Percentiles rank a stretch among this genome's conserved stretches.
Conservation (phyloP, 129 eudicot species). For the Calendula officinalis region DNA sequence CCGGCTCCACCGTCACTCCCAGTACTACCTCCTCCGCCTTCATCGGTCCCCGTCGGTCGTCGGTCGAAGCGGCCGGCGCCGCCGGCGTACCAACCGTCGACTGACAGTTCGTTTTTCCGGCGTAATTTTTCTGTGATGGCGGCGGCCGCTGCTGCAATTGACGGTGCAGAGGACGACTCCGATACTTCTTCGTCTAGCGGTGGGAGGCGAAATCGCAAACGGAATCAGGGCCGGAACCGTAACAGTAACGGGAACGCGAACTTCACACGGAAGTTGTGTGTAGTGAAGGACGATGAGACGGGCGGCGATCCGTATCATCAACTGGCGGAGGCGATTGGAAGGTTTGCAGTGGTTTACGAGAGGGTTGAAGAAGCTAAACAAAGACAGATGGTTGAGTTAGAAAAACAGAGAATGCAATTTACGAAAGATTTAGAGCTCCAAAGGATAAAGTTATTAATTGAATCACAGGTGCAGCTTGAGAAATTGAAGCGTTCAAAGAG, state of each 20-base stretch:
- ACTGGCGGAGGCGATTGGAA: constrained; percentile 57
- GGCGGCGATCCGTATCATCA: constrained; percentile 35
- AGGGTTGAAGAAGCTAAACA: constrained; percentile 71
- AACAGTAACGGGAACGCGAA: constrained; percentile 23
- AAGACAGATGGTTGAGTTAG: constrained; percentile 70
- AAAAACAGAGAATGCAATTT: constrained; percentile 78
- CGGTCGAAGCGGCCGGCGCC: constrained; percentile 53
- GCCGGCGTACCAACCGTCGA: constrained; percentile 9
- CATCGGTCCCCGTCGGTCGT: constrained; percentile 51
- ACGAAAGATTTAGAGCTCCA: constrained; percentile 80
- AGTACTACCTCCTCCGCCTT: constrained; percentile 22
- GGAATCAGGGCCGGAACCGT: no score
- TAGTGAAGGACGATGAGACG: neutral
- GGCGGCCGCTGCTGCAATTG: constrained; percentile 51
- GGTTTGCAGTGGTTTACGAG: constrained; percentile 56
- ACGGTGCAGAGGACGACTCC: constrained; percentile 34
- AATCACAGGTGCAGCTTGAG: constrained; percentile 57
- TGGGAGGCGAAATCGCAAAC: constrained; percentile 1
- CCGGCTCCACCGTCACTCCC: constrained; percentile 11
- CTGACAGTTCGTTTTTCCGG: constrained; percentile 27
- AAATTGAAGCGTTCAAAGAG: constrained; percentile 46
- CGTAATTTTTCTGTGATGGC: constrained; percentile 67
- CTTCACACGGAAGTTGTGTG: constrained; percentile 7
- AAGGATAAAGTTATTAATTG: constrained; percentile 68
- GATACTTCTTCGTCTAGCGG: constrained; percentile 28